Conservation (phyloP, 2,329 filamentous ascomycete genomes). For the Clonostachys solani region DNA sequence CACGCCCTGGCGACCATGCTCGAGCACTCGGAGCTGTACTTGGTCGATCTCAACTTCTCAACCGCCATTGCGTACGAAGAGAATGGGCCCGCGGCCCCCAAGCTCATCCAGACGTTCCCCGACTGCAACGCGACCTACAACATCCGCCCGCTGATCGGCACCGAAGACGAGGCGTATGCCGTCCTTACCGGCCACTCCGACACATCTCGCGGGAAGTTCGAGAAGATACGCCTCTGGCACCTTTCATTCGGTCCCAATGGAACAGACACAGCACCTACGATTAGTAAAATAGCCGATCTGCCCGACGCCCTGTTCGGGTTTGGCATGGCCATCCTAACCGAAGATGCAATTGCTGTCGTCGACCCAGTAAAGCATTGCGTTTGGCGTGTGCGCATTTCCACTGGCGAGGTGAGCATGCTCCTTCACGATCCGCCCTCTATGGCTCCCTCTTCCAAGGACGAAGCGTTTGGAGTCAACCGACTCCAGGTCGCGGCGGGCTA, state of each 20-base stretch:
- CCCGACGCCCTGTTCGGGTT: conserved; percentile 1
- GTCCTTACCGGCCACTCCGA: conserved; percentile 4
- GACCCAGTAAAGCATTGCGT: conserved; percentile 3
- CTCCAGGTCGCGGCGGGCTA: conserved; percentile 2
- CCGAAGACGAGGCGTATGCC: conserved; percentile 4
- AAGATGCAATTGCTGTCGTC: neutral
- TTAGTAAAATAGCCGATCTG: conserved; percentile 2
- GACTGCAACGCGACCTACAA: conserved; percentile 3
- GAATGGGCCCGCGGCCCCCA: neutral
- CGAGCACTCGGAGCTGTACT: conserved; percentile 3
- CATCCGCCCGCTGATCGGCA: conserved; percentile 1
- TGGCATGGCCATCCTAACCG: conserved; percentile 3
- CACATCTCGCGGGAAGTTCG: conserved; percentile 2
- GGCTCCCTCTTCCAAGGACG: neutral
- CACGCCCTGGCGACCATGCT: conserved; percentile 1
- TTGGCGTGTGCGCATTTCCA: conserved; percentile 2
- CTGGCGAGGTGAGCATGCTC: neutral
- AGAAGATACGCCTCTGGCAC: conserved; percentile 2
- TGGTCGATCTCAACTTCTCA: neutral
- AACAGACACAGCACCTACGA: neutral
- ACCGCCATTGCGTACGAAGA: neutral
- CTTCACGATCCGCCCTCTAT: neutral
- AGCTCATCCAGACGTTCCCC: conserved; percentile 4
- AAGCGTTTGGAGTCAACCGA: conserved; percentile 7
- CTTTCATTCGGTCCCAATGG: conserved; percentile 1